phyloP scores from a whole-genome alignment of 139 green algal species.

The Chlamydomonas sphaeroides region DNA sequence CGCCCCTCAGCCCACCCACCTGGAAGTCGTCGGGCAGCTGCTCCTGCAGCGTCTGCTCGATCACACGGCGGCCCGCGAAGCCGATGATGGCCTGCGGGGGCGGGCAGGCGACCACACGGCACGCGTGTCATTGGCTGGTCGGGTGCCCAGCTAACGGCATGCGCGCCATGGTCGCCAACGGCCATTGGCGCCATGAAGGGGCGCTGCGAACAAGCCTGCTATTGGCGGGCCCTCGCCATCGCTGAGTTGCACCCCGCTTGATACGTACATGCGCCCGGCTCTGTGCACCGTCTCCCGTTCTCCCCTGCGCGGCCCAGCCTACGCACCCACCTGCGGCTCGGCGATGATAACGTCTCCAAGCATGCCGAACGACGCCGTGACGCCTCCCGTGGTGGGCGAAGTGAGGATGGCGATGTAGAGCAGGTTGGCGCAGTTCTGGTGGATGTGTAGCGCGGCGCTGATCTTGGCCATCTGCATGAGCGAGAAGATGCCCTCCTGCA shows the following conservation, averaged over 20 bases:
- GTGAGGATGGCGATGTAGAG: constrained; percentile 72
- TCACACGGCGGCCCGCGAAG: constrained; percentile 70
- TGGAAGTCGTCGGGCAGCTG: constrained; percentile 74
- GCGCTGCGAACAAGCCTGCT: too few relatives aligned
- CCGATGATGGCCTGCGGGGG: constrained; percentile 61
- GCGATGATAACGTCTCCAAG: constrained; percentile 73
- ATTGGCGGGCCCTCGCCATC: too few relatives aligned
- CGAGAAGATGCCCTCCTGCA: constrained; percentile 81
- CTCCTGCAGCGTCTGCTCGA: constrained; percentile 75
- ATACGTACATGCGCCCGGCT: too few relatives aligned
- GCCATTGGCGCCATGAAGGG: too few relatives aligned
- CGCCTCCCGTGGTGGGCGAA: constrained; percentile 67
- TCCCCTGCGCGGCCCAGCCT: not conserved
- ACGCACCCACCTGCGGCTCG: constrained; percentile 55
- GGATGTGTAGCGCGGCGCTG: constrained; percentile 65
- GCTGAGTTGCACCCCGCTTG: too few relatives aligned
- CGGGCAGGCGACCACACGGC: too few relatives aligned
- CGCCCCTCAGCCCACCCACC: constrained; percentile 47
- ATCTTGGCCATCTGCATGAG: constrained; percentile 77
- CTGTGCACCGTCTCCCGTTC: not conserved
- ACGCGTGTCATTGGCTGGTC: too few relatives aligned
- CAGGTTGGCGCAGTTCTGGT: constrained; percentile 74
- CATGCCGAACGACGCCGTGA: constrained; percentile 74
- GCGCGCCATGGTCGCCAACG: too few relatives aligned
- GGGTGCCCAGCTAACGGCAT: too few relatives aligned